Evolutionary conservation across 2,329 filamentous ascomycete genomes (phyloP), one percentile per base, ranked within the genome.

Genomic region (Phaeosphaeria sp.): DNA sequence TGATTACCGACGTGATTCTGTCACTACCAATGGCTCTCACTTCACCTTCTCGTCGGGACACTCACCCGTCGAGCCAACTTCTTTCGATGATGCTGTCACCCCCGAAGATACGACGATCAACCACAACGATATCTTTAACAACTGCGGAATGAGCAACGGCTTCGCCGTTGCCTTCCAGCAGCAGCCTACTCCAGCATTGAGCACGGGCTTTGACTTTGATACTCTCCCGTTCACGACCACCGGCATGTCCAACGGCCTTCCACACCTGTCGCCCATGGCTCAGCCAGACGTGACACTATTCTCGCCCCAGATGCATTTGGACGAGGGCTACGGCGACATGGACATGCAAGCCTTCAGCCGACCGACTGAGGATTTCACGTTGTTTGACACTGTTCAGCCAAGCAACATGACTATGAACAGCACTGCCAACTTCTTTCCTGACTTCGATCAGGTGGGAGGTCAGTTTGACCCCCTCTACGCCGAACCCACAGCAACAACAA

Each of bases 281-380:
- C 89, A 91, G 67, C 83, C 85, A 36, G 88, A 89, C 58, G 80
- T 87, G 1, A 90, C 91, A 79, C 83, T 92, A 30, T 90, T 84
- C 76, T 90, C 89, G 9, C 87, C 90, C 48, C 83, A 83, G 43
- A 88, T 88, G 77, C 77, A 75, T 30, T 63, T 80, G 24, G 89
- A 92, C 59, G 89, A 92, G 67, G 84, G 83, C 40, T 90, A 87
- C 65, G 84, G 86, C 42, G 87, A 70, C 8, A 60, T 69, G 66
- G 66, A 67, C 11, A 61, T 78, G 30, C 78, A 63, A 22, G 52
- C 56, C 30, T 77, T 75, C 58, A 57, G 52, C 45, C 67, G 66
- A 2, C 74, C 76, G 1, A 68, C 77, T 48, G 78, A 73, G 42
- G 89, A 92, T 74, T 92, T 92, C 66, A 83, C 85, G 18, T 82